Evolutionary conservation across 345 rosid genomes (phyloP).

Genomic region (Populus davidiana): DNA sequence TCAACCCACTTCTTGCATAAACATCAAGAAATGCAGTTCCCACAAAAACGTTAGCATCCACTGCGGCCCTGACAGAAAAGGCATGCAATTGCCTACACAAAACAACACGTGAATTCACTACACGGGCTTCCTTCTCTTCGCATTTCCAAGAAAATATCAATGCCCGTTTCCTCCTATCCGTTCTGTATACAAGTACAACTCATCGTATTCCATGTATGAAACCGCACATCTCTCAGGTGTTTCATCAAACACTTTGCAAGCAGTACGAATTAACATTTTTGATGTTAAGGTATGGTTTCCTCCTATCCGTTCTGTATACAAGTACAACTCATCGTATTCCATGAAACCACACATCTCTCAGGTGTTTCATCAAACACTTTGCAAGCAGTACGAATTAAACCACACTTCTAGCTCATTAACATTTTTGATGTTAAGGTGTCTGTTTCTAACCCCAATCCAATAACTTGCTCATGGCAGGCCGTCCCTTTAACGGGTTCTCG

Average conservation of each 20-base stretch:
- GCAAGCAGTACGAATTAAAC: conserved; percentile 38
- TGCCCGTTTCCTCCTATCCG: conserved; percentile 42
- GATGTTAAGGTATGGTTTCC: conserved; percentile 40
- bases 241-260: conserved; percentile 67
- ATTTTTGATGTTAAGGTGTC: conserved; percentile 53
- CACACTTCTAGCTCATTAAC: conserved; percentile 54
- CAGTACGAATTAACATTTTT: conserved; percentile 47
- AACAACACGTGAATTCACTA: conserved; percentile 55
- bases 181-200: conserved; percentile 41
- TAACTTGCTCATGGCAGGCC: conserved; percentile 52
- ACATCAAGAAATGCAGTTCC: conserved; percentile 80
- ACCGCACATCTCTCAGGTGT: conserved; percentile 62
- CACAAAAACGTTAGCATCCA: conserved; percentile 11
- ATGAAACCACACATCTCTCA: conserved; percentile 61
- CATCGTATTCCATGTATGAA: conserved; percentile 82
- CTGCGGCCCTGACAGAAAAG: conserved; percentile 47
- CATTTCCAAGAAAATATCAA: conserved; percentile 49
- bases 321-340: conserved; percentile 66
- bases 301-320: conserved; percentile 40
- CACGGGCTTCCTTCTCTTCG: conserved; percentile 38
- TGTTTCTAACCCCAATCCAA: conserved; percentile 31
- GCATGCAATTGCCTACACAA: conserved; percentile 65
- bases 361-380: conserved; percentile 72
- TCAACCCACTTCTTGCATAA: conserved; percentile 62
- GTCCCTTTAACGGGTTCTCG: conserved; percentile 33